Evolutionary conservation across 202 grass and related monocot species (phyloP).

Genomic region (Alloteropsis angusta): DNA sequence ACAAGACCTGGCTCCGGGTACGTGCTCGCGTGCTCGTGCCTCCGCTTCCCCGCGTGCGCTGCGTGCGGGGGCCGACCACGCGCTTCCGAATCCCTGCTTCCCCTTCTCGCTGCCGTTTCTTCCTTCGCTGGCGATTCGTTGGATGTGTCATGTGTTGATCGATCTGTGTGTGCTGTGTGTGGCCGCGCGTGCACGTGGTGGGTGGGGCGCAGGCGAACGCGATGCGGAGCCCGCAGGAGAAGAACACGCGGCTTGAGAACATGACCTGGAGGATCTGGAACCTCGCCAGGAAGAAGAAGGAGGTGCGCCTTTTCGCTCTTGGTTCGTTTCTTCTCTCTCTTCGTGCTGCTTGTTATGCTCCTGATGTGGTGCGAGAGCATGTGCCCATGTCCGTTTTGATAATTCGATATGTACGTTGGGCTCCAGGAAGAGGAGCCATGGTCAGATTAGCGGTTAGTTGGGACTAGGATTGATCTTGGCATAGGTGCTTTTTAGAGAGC

Average conservation of each 20-base stretch:
- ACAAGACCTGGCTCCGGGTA: constrained; percentile 98
- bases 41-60: background rate
- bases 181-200: background rate
- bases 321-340: constrained; percentile 11
- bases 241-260: constrained; percentile 95
- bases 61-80: background rate
- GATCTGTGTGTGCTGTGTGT: constrained; percentile 17
- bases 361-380: background rate
- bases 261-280: constrained; percentile 99
- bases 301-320: constrained; percentile 49
- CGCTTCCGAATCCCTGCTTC: background rate
- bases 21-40: background rate
- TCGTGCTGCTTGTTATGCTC: background rate
- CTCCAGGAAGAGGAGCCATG: background rate
- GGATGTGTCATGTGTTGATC: background rate
- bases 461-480: constrained; percentile 11
- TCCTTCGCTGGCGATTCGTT: background rate
- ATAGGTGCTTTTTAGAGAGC: constrained; percentile 1
- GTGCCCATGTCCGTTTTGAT: background rate
- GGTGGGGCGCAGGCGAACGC: constrained; percentile 64
- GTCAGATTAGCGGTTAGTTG: background rate
- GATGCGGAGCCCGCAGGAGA: constrained; percentile 96
- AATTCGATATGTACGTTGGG: background rate
- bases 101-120: background rate
- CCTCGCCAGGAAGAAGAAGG: constrained; percentile 97